These are phyloP conservation scores for Fusarium sp. DNA, from an alignment of 2,329 filamentous ascomycete species.

Conservation along the genomic window DNA sequence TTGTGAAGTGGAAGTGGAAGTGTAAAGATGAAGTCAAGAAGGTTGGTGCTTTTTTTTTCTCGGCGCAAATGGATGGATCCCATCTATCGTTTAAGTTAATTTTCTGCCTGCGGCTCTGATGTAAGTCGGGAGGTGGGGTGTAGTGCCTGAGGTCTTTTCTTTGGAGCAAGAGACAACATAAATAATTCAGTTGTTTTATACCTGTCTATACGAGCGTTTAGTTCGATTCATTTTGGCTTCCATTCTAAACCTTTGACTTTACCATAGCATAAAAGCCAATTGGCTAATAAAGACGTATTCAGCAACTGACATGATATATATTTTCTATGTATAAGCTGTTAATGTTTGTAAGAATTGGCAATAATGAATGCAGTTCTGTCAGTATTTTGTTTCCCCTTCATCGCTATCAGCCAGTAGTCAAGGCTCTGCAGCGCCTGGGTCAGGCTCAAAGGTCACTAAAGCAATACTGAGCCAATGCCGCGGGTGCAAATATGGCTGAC, in stretches of 20 bases:
- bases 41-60: constrained; percentile 37
- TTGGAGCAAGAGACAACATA: neutral
- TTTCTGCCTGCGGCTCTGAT: constrained; percentile 43
- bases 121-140: constrained; percentile 45
- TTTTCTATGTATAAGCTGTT: neutral
- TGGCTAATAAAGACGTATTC: neutral
- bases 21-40: constrained; percentile 18
- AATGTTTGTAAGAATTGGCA: neutral
- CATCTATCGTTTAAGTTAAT: constrained; percentile 27
- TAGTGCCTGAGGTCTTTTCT: constrained; percentile 35
- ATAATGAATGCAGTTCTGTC: neutral
- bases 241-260: neutral
- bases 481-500: constrained; percentile 47
- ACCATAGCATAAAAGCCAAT: neutral
- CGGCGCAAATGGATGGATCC: constrained; percentile 40
- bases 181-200: neutral
- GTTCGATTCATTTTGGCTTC: neutral
- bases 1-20: constrained; percentile 7
- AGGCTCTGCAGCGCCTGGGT: constrained; percentile 15
- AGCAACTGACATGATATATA: neutral
- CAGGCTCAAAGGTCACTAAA: constrained; percentile 33
- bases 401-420: neutral
- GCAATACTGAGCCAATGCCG: constrained; percentile 41
- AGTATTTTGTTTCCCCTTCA: neutral
- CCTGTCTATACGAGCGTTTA: neutral